Conservation (phyloP, 331 rosid species). For the Saraca asoca region DNA sequence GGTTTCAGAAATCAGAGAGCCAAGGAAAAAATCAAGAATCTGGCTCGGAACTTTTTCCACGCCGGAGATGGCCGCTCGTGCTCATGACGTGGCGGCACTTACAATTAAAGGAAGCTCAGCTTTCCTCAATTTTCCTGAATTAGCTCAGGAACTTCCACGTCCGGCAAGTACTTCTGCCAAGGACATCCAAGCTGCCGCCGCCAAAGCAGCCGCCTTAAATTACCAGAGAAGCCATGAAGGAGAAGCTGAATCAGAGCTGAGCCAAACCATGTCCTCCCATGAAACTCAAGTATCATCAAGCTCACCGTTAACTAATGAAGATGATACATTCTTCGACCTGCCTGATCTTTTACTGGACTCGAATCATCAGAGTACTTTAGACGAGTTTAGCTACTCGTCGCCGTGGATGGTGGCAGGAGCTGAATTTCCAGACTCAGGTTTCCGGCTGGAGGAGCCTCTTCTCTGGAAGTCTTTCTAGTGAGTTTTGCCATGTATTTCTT, state of each 20-base stretch:
- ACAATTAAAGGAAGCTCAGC: slow-evolving; percentile 67
- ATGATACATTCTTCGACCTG: slow-evolving; percentile 54
- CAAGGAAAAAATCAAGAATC: slow-evolving; percentile 75
- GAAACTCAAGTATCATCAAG: slow-evolving; percentile 29
- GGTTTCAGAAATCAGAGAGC: slow-evolving; percentile 86
- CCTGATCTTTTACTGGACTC: slow-evolving; percentile 62
- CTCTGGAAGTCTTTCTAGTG: slow-evolving; percentile 34
- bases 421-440: slow-evolving; percentile 28
- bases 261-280: slow-evolving; percentile 25
- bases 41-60: slow-evolving; percentile 80
- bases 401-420: slow-evolving; percentile 42
- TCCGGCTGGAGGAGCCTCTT: slow-evolving; percentile 39
- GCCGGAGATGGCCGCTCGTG: slow-evolving; percentile 86
- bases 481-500: neutral
- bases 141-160: slow-evolving; percentile 57
- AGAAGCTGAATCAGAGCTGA: slow-evolving; percentile 28
- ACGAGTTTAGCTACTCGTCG: slow-evolving; percentile 37
- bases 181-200: slow-evolving; percentile 81
- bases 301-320: slow-evolving; percentile 38
- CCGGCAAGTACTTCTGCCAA: slow-evolving; percentile 59
- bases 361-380: neutral
- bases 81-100: slow-evolving; percentile 79
- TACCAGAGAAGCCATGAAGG: slow-evolving; percentile 8
- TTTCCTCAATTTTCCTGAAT: slow-evolving; percentile 73
- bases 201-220: slow-evolving; percentile 54